phyloP scores from a whole-genome alignment of 2,329 filamentous ascomycete genomes.

The Aspergillus arachidicola region DNA sequence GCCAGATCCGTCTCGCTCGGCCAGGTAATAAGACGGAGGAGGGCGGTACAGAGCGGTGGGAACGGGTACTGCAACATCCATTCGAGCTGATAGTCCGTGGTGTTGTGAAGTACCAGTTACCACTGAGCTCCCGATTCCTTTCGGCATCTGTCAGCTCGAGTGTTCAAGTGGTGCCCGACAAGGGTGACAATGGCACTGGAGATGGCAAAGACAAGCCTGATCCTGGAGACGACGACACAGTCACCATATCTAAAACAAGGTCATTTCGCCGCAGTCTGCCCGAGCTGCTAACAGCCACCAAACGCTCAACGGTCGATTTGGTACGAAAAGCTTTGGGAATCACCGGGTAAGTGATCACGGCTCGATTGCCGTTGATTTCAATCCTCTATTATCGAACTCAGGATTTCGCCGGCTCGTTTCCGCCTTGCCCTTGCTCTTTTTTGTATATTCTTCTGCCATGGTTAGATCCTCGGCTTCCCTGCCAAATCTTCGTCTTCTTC shows the following conservation, averaged over 20 bases:
- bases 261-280: constrained; percentile 7
- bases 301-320: constrained; percentile 13
- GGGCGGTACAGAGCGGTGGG: constrained; percentile 84
- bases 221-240: constrained; percentile 33
- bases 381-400: not conserved
- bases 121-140: constrained; percentile 57
- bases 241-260: constrained; percentile 22
- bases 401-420: constrained; percentile 1
- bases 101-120: constrained; percentile 78
- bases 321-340: constrained; percentile 13
- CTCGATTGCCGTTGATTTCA: constrained; percentile 22
- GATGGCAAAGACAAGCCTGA: constrained; percentile 19
- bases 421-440: constrained; percentile 14
- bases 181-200: constrained; percentile 29
- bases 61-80: constrained; percentile 83
- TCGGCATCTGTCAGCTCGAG: constrained; percentile 52
- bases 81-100: constrained; percentile 93
- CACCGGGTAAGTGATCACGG: constrained; percentile 32
- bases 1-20: constrained; percentile 77
- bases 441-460: constrained; percentile 19
- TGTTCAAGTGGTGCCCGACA: constrained; percentile 42
- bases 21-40: constrained; percentile 87
- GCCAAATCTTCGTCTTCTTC: not conserved
- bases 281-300: constrained; percentile 9
- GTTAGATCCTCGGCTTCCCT: not conserved